These are phyloP conservation scores for Purshia tridentata DNA, from an alignment of 306 rosid genomes.

Conservation along the genomic window DNA sequence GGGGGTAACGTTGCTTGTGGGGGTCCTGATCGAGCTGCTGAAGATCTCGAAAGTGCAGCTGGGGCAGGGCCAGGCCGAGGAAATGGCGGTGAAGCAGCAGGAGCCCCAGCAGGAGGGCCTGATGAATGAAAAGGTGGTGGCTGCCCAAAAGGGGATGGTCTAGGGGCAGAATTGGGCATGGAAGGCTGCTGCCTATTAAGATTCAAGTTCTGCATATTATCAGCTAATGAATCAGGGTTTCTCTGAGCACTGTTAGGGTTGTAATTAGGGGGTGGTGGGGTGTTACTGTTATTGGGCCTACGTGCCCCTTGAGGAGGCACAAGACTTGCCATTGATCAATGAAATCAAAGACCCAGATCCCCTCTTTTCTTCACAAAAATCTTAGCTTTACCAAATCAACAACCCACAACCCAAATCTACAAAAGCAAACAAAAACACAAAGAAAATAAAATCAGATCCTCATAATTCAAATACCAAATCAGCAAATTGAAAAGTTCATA, in stretches of 20 bases:
- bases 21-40: slow-evolving; percentile 49
- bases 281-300: slow-evolving; percentile 53
- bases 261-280: slow-evolving; percentile 60
- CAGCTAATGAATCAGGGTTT: slow-evolving; percentile 50
- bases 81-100: slow-evolving; percentile 47
- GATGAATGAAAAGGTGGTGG: slow-evolving; percentile 56
- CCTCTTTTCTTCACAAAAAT: slow-evolving; percentile 5
- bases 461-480: slow-evolving; percentile 1
- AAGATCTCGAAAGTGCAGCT: slow-evolving; percentile 45
- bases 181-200: slow-evolving; percentile 51
- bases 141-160: slow-evolving; percentile 75
- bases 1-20: slow-evolving; percentile 47
- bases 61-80: slow-evolving; percentile 82
- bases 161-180: slow-evolving; percentile 60
- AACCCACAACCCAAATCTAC: slow-evolving; percentile 35
- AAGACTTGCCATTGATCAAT: slow-evolving; percentile 71
- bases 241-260: slow-evolving; percentile 49
- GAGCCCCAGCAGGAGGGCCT: slow-evolving; percentile 44
- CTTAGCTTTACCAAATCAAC: slow-evolving; percentile 20
- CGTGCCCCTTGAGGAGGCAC: slow-evolving; percentile 99
- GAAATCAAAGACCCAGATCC: slow-evolving; percentile 39
- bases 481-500: neutral
- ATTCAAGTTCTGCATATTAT: slow-evolving; percentile 69
- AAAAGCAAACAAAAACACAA: neutral
- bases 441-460: slow-evolving; percentile 4